Evolutionary conservation across 345 rosid genomes (phyloP).

Genomic region (Diplotaxis tenuifolia): DNA sequence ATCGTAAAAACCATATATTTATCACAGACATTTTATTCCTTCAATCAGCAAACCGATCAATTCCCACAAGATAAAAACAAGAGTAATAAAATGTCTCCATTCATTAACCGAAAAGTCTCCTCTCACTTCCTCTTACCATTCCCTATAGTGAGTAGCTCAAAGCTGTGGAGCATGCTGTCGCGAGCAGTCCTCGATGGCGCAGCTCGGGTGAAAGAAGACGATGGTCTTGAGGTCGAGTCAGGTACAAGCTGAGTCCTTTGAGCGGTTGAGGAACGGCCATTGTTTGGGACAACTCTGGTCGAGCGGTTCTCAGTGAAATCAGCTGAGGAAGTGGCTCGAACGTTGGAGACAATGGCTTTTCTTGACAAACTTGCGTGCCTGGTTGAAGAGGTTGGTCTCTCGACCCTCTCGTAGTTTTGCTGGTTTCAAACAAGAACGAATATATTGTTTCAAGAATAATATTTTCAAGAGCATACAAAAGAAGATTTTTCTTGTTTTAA

Average conservation of each 20-base stretch:
- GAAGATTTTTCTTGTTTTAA: too few relatives aligned
- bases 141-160: slow-evolving; percentile 76
- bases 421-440: slow-evolving; percentile 36
- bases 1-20: slow-evolving; percentile 16
- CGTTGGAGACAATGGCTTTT: slow-evolving; percentile 61
- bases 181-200: slow-evolving; percentile 51
- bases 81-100: slow-evolving; percentile 17
- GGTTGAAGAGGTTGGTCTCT: slow-evolving; percentile 55
- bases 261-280: slow-evolving; percentile 60
- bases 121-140: slow-evolving; percentile 46
- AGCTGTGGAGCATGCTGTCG: slow-evolving; percentile 64
- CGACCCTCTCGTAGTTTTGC: slow-evolving; percentile 58
- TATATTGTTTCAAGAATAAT: slow-evolving; percentile 34
- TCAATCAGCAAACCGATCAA: slow-evolving; percentile 21
- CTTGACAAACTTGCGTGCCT: slow-evolving; percentile 75
- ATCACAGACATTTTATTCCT: slow-evolving; percentile 31
- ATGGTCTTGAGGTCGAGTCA: slow-evolving; percentile 50
- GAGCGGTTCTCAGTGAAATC: slow-evolving; percentile 71
- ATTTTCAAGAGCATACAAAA: too few relatives aligned
- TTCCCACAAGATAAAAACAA: slow-evolving; percentile 14
- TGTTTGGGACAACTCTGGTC: slow-evolving; percentile 63
- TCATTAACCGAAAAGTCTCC: not conserved
- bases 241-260: slow-evolving; percentile 69
- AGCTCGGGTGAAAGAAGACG: slow-evolving; percentile 57
- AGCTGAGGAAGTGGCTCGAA: slow-evolving; percentile 72